Conservation (phyloP, 129 eudicot species). For the Ambrosia trifida region DNA sequence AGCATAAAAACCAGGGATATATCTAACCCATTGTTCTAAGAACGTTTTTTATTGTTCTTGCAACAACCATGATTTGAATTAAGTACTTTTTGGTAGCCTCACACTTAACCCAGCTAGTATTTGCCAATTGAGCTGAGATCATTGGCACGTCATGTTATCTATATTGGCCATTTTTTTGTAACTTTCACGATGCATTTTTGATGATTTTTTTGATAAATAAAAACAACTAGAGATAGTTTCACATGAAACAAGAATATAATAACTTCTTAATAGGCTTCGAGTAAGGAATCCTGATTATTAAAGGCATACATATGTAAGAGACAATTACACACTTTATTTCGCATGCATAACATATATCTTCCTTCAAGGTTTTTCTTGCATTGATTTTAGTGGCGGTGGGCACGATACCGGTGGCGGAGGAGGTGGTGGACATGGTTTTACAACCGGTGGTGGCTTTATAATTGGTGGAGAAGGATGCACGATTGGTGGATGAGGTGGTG, state of each 20-base stretch:
- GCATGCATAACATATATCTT: neutral
- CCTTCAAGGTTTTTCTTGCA: constrained; percentile 23
- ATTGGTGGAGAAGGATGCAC: constrained; percentile 18
- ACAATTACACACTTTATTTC: constrained; percentile 6
- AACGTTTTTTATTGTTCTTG: too few species aligned
- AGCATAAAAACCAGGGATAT: too few species aligned
- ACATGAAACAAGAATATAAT: neutral
- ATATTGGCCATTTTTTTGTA: neutral
- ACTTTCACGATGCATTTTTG: neutral
- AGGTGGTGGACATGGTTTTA: constrained; percentile 19
- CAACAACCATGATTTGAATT: too few species aligned
- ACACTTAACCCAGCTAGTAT: too few species aligned
- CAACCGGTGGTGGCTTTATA: constrained; percentile 21
- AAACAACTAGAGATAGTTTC: neutral
- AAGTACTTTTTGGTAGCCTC: too few species aligned
- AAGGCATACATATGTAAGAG: neutral
- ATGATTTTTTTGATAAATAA: too few species aligned
- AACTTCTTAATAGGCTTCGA: constrained; percentile 11
- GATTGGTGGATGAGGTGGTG: constrained; percentile 16
- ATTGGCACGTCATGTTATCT: too few species aligned
- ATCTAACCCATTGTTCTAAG: too few species aligned
- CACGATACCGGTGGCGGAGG: constrained; percentile 22
- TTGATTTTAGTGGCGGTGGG: constrained; percentile 21
- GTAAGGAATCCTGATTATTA: constrained; percentile 16
- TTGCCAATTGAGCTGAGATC: too few species aligned